phyloP scores from a whole-genome alignment of 2,329 filamentous ascomycete species.

The Fusarium sp. region DNA sequence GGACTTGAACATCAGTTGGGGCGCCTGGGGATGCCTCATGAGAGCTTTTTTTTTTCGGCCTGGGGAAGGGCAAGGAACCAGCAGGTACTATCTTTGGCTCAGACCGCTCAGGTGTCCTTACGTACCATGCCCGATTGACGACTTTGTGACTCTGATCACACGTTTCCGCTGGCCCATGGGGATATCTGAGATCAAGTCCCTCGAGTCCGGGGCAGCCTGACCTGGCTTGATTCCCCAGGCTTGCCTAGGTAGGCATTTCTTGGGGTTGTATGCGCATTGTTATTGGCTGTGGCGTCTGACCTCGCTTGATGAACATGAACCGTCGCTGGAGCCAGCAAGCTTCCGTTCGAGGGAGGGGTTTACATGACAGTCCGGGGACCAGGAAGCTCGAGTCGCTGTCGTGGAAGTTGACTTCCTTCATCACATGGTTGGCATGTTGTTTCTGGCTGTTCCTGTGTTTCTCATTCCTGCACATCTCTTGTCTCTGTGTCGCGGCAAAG shows the following conservation, averaged over 20 bases:
- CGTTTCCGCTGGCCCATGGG: constrained; percentile 26
- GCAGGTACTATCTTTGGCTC: constrained; percentile 12
- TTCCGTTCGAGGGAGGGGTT: constrained; percentile 17
- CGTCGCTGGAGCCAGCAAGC: constrained; percentile 20
- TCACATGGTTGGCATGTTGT: constrained; percentile 12
- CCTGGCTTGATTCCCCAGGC: constrained; percentile 14
- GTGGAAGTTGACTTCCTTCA: constrained; percentile 6
- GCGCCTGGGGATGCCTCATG: constrained; percentile 26
- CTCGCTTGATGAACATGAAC: constrained; percentile 22
- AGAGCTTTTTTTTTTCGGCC: constrained; percentile 8
- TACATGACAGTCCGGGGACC: constrained; percentile 22
- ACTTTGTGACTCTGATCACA: constrained; percentile 5
- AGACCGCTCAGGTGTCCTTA: background rate
- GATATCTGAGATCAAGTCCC: constrained; percentile 10
- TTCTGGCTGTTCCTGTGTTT: background rate
- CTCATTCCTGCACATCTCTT: background rate
- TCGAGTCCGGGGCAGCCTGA: constrained; percentile 25
- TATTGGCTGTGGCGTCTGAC: constrained; percentile 19
- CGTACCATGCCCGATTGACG: constrained; percentile 14
- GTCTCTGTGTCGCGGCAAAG: background rate
- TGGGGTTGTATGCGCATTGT: constrained; percentile 11
- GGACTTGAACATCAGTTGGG: constrained; percentile 35
- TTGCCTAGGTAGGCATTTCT: constrained; percentile 18
- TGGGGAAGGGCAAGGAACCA: constrained; percentile 28
- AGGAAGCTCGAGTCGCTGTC: constrained; percentile 21